phyloP scores from a whole-genome alignment of 2,329 filamentous ascomycete species.

The Trichoderma gracile region DNA sequence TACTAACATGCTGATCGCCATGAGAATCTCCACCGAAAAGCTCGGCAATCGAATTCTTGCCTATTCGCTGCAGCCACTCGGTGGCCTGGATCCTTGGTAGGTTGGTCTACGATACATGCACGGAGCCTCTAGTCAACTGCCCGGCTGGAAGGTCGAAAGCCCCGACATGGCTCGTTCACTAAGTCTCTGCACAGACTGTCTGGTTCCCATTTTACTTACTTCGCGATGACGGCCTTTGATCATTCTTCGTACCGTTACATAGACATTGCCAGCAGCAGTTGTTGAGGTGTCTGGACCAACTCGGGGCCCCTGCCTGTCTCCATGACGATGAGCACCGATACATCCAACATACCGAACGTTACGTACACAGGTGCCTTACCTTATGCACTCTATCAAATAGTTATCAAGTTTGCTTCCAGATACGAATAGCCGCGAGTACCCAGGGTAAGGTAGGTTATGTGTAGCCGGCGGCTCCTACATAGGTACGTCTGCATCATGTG shows the following conservation, averaged over 20 bases:
- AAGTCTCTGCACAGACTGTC: too few species aligned
- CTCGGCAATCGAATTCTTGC: conserved; percentile 7
- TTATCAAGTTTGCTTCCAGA: not conserved
- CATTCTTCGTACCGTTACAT: too few species aligned
- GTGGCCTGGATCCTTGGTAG: conserved; percentile 1
- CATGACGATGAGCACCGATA: not conserved
- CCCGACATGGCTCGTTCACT: too few species aligned
- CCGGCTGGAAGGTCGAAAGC: too few species aligned
- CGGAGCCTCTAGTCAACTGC: not conserved
- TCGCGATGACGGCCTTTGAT: too few species aligned
- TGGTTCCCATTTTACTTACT: too few species aligned
- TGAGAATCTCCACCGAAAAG: not conserved
- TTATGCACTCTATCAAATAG: too few species aligned
- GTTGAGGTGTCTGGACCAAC: too few species aligned
- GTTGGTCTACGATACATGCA: not conserved
- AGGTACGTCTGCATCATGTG: not conserved
- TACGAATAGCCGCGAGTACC: not conserved
- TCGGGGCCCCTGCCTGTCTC: too few species aligned
- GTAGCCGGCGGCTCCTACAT: not conserved
- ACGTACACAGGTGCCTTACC: not conserved
- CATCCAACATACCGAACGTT: not conserved
- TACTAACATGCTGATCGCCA: not conserved
- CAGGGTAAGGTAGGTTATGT: not conserved
- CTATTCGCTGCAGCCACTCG: not conserved
- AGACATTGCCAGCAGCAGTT: too few species aligned